These are phyloP conservation scores for Pestalotiopsis sp. DNA, from an alignment of 2,329 filamentous ascomycete genomes.

Conservation along the genomic window DNA sequence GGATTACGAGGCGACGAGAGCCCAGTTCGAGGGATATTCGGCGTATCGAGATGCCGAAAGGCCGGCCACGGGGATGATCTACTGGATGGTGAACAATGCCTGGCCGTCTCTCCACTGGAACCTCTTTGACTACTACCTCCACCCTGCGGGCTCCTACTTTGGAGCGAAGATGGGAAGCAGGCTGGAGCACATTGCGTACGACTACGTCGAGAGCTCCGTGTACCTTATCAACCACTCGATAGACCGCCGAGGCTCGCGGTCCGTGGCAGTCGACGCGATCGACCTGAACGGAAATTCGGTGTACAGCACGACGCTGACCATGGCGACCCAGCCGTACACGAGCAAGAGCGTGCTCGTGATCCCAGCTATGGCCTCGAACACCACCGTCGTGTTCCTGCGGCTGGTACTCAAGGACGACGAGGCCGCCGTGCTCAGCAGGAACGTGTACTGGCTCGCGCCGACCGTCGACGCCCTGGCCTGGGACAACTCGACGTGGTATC, in stretches of 20 bases:
- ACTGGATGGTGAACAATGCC: conserved; percentile 69
- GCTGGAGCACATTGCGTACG: conserved; percentile 56
- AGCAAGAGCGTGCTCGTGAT: conserved; percentile 38
- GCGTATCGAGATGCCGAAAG: conserved; percentile 49
- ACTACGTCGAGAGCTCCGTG: conserved; percentile 47
- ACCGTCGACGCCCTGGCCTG: conserved; percentile 54
- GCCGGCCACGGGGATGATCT: conserved; percentile 62
- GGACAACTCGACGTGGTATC: conserved; percentile 59
- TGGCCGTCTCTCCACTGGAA: conserved; percentile 69
- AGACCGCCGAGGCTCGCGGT: conserved; percentile 38
- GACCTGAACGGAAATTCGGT: conserved; percentile 46
- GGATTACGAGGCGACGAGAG: conserved; percentile 65
- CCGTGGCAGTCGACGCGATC: conserved; percentile 51
- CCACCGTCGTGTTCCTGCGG: conserved; percentile 51
- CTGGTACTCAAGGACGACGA: conserved; percentile 43
- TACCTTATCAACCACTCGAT: conserved; percentile 58
- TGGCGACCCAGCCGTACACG: conserved; percentile 45
- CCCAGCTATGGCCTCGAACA: conserved; percentile 31
- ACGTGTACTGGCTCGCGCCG: conserved; percentile 60
- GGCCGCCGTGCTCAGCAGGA: conserved; percentile 47
- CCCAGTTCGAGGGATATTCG: conserved; percentile 59
- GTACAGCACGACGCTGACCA: conserved; percentile 28
- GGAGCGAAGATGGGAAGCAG: conserved; percentile 55
- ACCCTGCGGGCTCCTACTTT: conserved; percentile 59
- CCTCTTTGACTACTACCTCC: conserved; percentile 64